phyloP scores from a whole-genome alignment of 805 yeast species.

The Hagleromyces aurorensis region DNA sequence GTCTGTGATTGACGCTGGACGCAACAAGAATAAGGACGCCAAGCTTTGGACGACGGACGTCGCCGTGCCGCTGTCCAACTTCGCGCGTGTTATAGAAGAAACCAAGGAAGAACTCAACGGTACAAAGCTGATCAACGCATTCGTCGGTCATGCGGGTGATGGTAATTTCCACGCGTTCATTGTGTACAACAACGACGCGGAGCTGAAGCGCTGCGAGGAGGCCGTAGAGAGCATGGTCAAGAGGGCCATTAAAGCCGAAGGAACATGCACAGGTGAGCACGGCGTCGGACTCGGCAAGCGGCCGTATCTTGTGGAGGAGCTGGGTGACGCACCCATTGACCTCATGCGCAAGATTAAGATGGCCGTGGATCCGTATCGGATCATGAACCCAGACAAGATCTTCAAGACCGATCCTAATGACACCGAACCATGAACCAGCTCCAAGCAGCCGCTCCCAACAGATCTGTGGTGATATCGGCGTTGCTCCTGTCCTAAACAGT shows the following conservation, averaged over 20 bases:
- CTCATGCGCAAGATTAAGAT: conserved; percentile 67
- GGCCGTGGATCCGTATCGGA: conserved; percentile 64
- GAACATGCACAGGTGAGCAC: conserved; percentile 84
- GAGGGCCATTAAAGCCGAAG: conserved; percentile 61
- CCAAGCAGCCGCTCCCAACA: too few species aligned
- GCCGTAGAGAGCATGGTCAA: conserved; percentile 55
- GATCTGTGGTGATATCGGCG: too few species aligned
- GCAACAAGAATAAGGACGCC: conserved; percentile 38
- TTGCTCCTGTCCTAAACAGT: too few species aligned
- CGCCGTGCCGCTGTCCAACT: conserved; percentile 67
- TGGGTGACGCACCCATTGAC: conserved; percentile 60
- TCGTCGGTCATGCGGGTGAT: conserved; percentile 79
- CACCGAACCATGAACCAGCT: too few species aligned
- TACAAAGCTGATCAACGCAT: conserved; percentile 47
- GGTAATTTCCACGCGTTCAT: conserved; percentile 72
- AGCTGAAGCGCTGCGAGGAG: conserved; percentile 37
- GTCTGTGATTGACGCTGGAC: conserved; percentile 63
- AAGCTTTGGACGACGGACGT: conserved; percentile 72
- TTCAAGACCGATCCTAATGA: conserved; percentile 56
- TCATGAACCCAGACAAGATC: conserved; percentile 74
- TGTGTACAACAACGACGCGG: conserved; percentile 46
- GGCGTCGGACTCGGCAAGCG: conserved; percentile 80
- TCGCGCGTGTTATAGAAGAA: conserved; percentile 54
- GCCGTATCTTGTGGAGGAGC: conserved; percentile 48
- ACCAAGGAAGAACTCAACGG: conserved; percentile 51